A percentile compares a stretch with the other conserved stretches of the same genome.
Conservation (phyloP, 768 basidiomycete genomes). For the Suillus variegatus region DNA sequence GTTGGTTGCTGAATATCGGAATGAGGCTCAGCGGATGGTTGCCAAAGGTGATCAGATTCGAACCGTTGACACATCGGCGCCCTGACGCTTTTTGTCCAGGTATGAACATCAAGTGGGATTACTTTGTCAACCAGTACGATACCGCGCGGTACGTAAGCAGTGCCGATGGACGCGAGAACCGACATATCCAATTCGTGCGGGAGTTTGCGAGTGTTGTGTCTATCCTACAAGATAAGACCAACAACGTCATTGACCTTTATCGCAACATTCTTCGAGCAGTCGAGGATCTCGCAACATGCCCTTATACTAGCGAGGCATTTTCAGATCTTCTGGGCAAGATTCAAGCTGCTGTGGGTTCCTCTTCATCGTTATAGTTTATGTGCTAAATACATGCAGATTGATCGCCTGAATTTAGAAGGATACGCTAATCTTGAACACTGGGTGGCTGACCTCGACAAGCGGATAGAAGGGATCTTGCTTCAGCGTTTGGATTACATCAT, state of each 20-base stretch:
- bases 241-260: slow-evolving; percentile 88
- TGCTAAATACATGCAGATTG: slow-evolving; percentile 59
- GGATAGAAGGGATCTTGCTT: slow-evolving; percentile 80
- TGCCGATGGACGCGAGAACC: slow-evolving; percentile 78
- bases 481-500: slow-evolving; percentile 77
- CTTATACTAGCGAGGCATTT: slow-evolving; percentile 84
- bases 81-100: slow-evolving; percentile 45
- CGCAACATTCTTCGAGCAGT: slow-evolving; percentile 82
- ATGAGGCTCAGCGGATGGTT: slow-evolving; percentile 93
- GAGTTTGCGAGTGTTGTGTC: slow-evolving; percentile 95
- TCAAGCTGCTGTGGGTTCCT: slow-evolving; percentile 72
- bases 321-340: slow-evolving; percentile 73
- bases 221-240: slow-evolving; percentile 94
- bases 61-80: background rate
- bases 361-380: background rate
- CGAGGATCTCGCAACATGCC: slow-evolving; percentile 85
- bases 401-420: slow-evolving; percentile 92
- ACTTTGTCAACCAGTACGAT: slow-evolving; percentile 94
- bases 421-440: slow-evolving; percentile 94
- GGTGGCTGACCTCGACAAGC: slow-evolving; percentile 80
- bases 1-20: slow-evolving; percentile 92
- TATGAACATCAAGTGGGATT: slow-evolving; percentile 95
- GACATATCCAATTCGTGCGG: slow-evolving; percentile 91
- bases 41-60: slow-evolving; percentile 59
- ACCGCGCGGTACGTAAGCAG: slow-evolving; percentile 71